Base-by-base conservation (phyloP, 768 basidiomycete species). In the Lactarius trivialis region DNA sequence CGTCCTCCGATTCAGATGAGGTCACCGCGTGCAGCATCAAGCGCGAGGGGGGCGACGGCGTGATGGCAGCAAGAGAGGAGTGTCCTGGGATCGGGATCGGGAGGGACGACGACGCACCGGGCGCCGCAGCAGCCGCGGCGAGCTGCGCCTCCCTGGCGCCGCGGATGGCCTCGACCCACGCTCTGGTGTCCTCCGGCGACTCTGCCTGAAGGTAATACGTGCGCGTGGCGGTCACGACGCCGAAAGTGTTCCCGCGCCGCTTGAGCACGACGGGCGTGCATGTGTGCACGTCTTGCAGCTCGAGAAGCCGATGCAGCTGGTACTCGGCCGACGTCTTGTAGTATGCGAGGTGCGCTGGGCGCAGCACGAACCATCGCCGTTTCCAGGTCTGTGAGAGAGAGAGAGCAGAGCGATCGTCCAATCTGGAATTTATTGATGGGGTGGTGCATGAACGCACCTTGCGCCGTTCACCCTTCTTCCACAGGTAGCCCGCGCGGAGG, bases 341-440 rank as follows among this genome's bases (percentile, higher is more conserved):
- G 75, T 96, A 98, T 4, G 93, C 93, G 55, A 99, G 77, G 73
- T 97, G 93, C 2, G 89, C 89, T 0, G 92, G 84, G 19, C 96
- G 84, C 61, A 99, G 77, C 2, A 99, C 97, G 69, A 98, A 98
- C 96, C 96, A 98, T 24, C 95, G 84, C 76, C 94, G 95, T 81
- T 98, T 98, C 97, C 97, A 99, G 1, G 90, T 93, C 94, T 96
- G n/a, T n/a, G n/a, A n/a, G n/a, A n/a, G n/a, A n/a, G n/a, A n/a
- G n/a, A n/a, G n/a, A n/a, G n/a, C n/a, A n/a, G n/a, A n/a, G n/a
- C n/a, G n/a, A n/a, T n/a, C n/a, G n/a, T n/a, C n/a, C n/a, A n/a
- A n/a, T n/a, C n/a, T n/a, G n/a, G n/a, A n/a, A n/a, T n/a, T n/a
- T n/a, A n/a, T n/a, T 12, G 12, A 30, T 55, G 28, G 4, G 7